Conservation (phyloP, 1,284 basidiomycete species). For the Ustilago curta region DNA sequence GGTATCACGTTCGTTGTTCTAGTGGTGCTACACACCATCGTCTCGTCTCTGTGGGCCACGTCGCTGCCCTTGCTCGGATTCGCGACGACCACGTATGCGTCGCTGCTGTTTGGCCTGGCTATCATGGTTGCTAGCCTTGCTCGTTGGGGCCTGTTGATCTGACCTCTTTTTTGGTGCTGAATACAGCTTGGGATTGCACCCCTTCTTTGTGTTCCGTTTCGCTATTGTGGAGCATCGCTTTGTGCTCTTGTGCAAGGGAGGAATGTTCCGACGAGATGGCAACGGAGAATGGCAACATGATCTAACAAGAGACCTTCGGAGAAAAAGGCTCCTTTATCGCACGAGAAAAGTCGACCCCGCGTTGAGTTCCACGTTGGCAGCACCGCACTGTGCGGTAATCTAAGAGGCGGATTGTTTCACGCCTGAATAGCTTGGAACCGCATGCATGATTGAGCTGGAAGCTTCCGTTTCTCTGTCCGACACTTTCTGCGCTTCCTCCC, state of each 20-base stretch:
- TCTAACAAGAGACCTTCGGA: too few species aligned
- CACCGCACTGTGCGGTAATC: conserved; percentile 5
- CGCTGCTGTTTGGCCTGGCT: conserved; percentile 58
- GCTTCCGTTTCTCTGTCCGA: conserved; percentile 15
- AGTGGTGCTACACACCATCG: conserved; percentile 55
- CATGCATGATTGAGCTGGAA: conserved; percentile 34
- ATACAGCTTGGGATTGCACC: too few species aligned
- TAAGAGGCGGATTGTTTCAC: conserved; percentile 10
- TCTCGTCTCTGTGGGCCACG: conserved; percentile 57
- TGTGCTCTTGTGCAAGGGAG: neutral
- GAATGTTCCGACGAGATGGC: neutral
- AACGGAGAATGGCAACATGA: too few species aligned
- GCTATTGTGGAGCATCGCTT: neutral
- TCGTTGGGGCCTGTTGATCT: conserved; percentile 60
- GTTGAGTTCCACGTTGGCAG: conserved; percentile 40
- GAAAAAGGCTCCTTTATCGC: too few species aligned
- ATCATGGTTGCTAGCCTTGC: conserved; percentile 58
- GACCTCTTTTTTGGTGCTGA: neutral
- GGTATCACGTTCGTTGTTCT: conserved; percentile 45
- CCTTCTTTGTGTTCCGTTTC: neutral
- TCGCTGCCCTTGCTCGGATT: conserved; percentile 57
- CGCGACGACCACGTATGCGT: conserved; percentile 57
- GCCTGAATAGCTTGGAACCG: neutral
- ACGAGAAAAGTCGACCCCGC: conserved; percentile 12
- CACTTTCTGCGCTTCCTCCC: conserved; percentile 1